These are phyloP conservation scores for Saccharomycopsis malanga DNA, from an alignment of 805 yeast species.

Conservation along the genomic window DNA sequence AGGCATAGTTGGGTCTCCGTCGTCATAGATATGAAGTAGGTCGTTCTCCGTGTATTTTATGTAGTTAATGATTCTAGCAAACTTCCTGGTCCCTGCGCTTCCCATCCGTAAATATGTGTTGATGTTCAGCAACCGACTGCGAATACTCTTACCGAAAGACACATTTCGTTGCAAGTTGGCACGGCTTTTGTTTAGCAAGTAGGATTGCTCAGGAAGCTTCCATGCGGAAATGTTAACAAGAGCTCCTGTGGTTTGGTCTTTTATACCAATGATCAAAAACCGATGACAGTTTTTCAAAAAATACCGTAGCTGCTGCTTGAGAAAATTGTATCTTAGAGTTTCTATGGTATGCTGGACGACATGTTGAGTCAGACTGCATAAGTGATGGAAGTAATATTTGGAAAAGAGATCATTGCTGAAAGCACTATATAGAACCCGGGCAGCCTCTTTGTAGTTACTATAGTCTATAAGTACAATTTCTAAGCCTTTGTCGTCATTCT, in stretches of 20 bases:
- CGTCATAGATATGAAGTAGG: neutral
- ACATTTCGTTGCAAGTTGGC: neutral
- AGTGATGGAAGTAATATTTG: slow-evolving; percentile 7
- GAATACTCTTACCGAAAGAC: neutral
- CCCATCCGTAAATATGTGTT: neutral
- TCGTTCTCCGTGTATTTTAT: slow-evolving; percentile 7
- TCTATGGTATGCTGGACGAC: neutral
- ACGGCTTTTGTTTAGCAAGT: neutral
- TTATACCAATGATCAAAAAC: slow-evolving; percentile 6
- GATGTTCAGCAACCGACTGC: neutral
- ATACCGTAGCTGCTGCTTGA: slow-evolving; percentile 4
- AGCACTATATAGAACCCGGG: slow-evolving; percentile 2
- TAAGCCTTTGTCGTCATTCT: no score
- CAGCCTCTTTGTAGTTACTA: slow-evolving; percentile 7
- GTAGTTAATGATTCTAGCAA: neutral
- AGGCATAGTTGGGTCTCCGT: neutral
- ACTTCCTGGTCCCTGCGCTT: slow-evolving; percentile 3
- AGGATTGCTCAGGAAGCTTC: slow-evolving; percentile 8
- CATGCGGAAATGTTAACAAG: slow-evolving; percentile 6
- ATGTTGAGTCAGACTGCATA: neutral
- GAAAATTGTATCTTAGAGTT: neutral
- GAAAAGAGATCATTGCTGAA: slow-evolving; percentile 10
- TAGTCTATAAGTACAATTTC: slow-evolving; percentile 6
- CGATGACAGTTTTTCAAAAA: slow-evolving; percentile 3
- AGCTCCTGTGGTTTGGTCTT: neutral